Percentiles rank a stretch among this genome's conserved stretches.
Evolutionary conservation across 805 yeast genomes (phyloP).

Genomic region (Starmera quercuum): DNA sequence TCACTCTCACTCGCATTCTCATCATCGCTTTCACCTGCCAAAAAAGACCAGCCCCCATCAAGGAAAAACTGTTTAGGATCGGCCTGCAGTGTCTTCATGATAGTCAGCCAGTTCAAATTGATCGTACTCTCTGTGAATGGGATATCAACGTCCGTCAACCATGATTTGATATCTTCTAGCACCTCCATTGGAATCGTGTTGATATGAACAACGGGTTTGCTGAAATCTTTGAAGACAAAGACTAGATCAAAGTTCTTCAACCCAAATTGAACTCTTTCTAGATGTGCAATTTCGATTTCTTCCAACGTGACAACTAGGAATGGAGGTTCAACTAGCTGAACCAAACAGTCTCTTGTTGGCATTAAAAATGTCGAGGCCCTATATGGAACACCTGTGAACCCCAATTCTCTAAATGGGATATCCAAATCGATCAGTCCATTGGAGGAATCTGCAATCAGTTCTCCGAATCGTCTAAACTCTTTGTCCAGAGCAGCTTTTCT

Average conservation of each 20-base stretch:
- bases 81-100: slow-evolving; percentile 87
- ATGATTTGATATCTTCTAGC: slow-evolving; percentile 86
- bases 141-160: slow-evolving; percentile 97
- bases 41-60: slow-evolving; percentile 95
- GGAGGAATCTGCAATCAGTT: slow-evolving; percentile 82
- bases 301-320: slow-evolving; percentile 84
- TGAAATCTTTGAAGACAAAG: slow-evolving; percentile 90
- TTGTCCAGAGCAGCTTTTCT: slow-evolving; percentile 85
- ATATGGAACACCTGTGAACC: slow-evolving; percentile 96
- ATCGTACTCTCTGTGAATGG: slow-evolving; percentile 93
- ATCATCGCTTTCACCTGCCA: slow-evolving; percentile 80
- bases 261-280: slow-evolving; percentile 97
- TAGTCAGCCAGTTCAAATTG: slow-evolving; percentile 91
- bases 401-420: slow-evolving; percentile 90
- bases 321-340: slow-evolving; percentile 92
- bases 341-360: slow-evolving; percentile 95
- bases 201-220: slow-evolving; percentile 80
- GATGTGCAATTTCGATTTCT: slow-evolving; percentile 89
- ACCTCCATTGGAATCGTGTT: slow-evolving; percentile 92
- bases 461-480: slow-evolving; percentile 86
- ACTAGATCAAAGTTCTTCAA: slow-evolving; percentile 93
- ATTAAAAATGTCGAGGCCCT: slow-evolving; percentile 90
- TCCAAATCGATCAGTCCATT: slow-evolving; percentile 82
- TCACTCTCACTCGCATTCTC: slow-evolving; percentile 63
- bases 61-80: slow-evolving; percentile 92